Percentiles rank a stretch among this genome's conserved stretches.
Evolutionary conservation across 768 basidiomycete genomes (phyloP).

Genomic region (Podaxis carcinomalis): DNA sequence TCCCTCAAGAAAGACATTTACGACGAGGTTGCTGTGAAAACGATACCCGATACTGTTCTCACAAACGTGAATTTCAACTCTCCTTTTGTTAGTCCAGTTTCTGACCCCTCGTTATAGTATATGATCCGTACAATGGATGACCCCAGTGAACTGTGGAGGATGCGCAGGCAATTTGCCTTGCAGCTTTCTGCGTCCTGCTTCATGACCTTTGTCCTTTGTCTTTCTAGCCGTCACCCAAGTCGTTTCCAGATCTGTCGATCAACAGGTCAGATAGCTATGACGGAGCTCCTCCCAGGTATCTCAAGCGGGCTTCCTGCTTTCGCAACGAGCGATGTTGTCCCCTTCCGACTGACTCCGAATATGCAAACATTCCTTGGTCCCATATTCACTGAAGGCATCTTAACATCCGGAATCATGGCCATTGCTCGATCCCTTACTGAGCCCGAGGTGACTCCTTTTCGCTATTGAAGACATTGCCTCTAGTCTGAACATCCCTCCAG

Average conservation of each 20-base stretch:
- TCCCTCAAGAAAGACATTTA: conserved; percentile 78
- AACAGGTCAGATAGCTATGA: conserved; percentile 89
- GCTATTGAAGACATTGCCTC: not conserved
- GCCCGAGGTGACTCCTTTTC: conserved; percentile 63
- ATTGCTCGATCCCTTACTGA: conserved; percentile 88
- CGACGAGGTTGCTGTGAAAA: conserved; percentile 83
- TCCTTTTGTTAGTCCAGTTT: conserved; percentile 2
- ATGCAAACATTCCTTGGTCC: conserved; percentile 91
- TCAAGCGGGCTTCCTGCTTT: conserved; percentile 53
- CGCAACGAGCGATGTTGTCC: conserved; percentile 80
- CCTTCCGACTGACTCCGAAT: conserved; percentile 97
- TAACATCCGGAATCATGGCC: conserved; percentile 85
- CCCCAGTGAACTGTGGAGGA: conserved; percentile 88
- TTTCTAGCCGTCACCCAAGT: conserved; percentile 77
- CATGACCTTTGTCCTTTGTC: conserved; percentile 84
- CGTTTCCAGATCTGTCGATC: conserved; percentile 88
- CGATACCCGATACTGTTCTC: conserved; percentile 86
- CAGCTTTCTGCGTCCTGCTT: conserved; percentile 88
- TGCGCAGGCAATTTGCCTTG: conserved; percentile 94
- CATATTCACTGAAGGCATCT: conserved; percentile 83
- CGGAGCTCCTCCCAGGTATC: conserved; percentile 78
- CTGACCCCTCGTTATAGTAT: conserved; percentile 51
- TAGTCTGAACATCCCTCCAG: conserved; percentile 30
- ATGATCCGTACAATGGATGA: conserved; percentile 83
- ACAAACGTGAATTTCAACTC: conserved; percentile 54